Conservation (phyloP, 495 filamentous ascomycete genomes). For the Glarea lozoyensis region DNA sequence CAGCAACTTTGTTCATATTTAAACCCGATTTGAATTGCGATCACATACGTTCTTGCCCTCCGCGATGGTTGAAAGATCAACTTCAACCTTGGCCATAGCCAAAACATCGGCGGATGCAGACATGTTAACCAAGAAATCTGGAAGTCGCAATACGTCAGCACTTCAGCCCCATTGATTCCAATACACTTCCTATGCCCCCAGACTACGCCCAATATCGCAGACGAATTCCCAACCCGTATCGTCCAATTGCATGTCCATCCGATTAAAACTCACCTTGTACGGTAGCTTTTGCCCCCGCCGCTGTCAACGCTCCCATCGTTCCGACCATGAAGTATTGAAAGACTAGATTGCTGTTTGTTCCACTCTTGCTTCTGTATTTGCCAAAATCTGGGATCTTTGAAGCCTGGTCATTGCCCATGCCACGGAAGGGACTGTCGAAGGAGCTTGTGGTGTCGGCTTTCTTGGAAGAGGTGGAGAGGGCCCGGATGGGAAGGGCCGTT, state of each 20-base stretch:
- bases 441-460: slow-evolving; percentile 36
- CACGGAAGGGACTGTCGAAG: slow-evolving; percentile 52
- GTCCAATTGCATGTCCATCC: slow-evolving; percentile 4
- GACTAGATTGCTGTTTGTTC: slow-evolving; percentile 62
- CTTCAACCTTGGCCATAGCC: slow-evolving; percentile 98
- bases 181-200: too few relatives aligned
- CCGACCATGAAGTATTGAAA: slow-evolving; percentile 99
- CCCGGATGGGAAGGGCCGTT: slow-evolving; percentile 27
- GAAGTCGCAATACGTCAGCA: slow-evolving; percentile 8
- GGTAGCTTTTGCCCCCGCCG: slow-evolving; percentile 91
- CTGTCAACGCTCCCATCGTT: slow-evolving; percentile 80
- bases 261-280: slow-evolving; percentile 68
- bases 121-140: slow-evolving; percentile 98
- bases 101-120: slow-evolving; percentile 97
- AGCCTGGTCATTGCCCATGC: slow-evolving; percentile 30
- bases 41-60: slow-evolving; percentile 98
- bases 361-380: slow-evolving; percentile 68
- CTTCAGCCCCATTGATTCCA: slow-evolving; percentile 14
- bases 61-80: slow-evolving; percentile 83
- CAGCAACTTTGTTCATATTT: background rate
- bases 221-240: too few relatives aligned
- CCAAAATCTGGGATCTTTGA: slow-evolving; percentile 81
- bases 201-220: too few relatives aligned
- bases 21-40: background rate
- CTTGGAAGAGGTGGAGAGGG: slow-evolving; percentile 34